Evolutionary conservation across 2,329 filamentous ascomycete species (phyloP).

Genomic region (Shiraia sp.): DNA sequence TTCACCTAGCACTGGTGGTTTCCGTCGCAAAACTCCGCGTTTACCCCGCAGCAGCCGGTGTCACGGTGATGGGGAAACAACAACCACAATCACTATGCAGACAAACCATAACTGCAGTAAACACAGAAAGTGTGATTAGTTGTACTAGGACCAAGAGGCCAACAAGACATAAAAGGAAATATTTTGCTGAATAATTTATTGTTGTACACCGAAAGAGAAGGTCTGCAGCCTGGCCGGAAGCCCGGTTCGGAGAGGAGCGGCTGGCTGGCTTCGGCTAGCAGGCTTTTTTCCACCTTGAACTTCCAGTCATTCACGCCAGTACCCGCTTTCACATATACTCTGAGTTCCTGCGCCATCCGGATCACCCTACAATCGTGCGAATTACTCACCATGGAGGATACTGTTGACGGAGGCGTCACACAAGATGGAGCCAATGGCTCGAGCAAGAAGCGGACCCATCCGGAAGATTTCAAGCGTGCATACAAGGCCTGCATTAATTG

Average conservation of each 20-base stretch:
- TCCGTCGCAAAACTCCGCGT: too few relatives aligned
- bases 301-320: slow-evolving; percentile 26
- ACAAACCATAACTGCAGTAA: too few relatives aligned
- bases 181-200: too few relatives aligned
- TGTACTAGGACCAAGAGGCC: too few relatives aligned
- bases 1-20: too few relatives aligned
- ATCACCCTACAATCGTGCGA: slow-evolving; percentile 20
- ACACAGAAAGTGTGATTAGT: too few relatives aligned
- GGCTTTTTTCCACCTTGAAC: slow-evolving; percentile 7
- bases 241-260: not conserved
- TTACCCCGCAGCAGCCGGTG: too few relatives aligned
- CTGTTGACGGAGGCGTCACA: slow-evolving; percentile 14
- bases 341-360: slow-evolving; percentile 34
- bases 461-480: slow-evolving; percentile 55
- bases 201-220: too few relatives aligned
- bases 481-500: slow-evolving; percentile 61
- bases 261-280: slow-evolving; percentile 7
- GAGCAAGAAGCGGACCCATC: slow-evolving; percentile 41
- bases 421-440: slow-evolving; percentile 21
- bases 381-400: slow-evolving; percentile 20
- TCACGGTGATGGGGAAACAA: too few relatives aligned
- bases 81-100: too few relatives aligned
- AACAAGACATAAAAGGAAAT: too few relatives aligned
- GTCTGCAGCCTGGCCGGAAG: too few relatives aligned
- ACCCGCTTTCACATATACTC: slow-evolving; percentile 22